Conservation (phyloP, 2,329 filamentous ascomycete genomes). For the Aspergillus novoparasiticus region DNA sequence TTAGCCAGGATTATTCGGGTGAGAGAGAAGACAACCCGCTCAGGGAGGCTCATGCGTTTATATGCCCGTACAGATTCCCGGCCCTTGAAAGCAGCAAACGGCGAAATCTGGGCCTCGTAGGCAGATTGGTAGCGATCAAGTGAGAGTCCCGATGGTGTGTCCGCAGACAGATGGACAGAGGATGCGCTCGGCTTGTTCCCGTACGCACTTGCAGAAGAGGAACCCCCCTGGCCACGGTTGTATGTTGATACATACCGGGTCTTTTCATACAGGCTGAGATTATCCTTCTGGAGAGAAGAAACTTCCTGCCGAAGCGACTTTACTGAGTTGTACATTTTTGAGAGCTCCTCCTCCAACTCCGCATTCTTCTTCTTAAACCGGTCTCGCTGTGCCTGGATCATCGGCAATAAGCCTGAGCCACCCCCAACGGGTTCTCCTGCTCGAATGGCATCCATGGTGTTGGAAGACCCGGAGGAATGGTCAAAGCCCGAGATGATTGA, state of each 20-base stretch:
- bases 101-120: slow-evolving; percentile 93
- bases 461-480: slow-evolving; percentile 57
- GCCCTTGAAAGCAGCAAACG: slow-evolving; percentile 94
- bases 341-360: slow-evolving; percentile 87
- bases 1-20: slow-evolving; percentile 90
- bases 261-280: slow-evolving; percentile 95
- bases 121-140: slow-evolving; percentile 86
- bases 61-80: slow-evolving; percentile 88
- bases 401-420: slow-evolving; percentile 87
- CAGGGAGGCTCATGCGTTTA: slow-evolving; percentile 88
- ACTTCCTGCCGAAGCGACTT: slow-evolving; percentile 89
- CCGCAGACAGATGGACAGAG: slow-evolving; percentile 63
- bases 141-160: slow-evolving; percentile 64
- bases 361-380: slow-evolving; percentile 96
- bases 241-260: slow-evolving; percentile 95
- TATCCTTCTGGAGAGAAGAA: slow-evolving; percentile 90
- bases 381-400: slow-evolving; percentile 97
- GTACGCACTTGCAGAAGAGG: slow-evolving; percentile 63
- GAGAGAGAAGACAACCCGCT: slow-evolving; percentile 85
- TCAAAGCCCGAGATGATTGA: slow-evolving; percentile 99
- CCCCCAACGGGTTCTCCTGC: slow-evolving; percentile 70
- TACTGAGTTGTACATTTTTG: slow-evolving; percentile 77
- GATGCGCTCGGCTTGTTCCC: slow-evolving; percentile 74
- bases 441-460: slow-evolving; percentile 60
- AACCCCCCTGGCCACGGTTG: slow-evolving; percentile 67